These are phyloP conservation scores for Nicotiana paniculata DNA, from an alignment of 257 asterid species.

Conservation along the genomic window DNA sequence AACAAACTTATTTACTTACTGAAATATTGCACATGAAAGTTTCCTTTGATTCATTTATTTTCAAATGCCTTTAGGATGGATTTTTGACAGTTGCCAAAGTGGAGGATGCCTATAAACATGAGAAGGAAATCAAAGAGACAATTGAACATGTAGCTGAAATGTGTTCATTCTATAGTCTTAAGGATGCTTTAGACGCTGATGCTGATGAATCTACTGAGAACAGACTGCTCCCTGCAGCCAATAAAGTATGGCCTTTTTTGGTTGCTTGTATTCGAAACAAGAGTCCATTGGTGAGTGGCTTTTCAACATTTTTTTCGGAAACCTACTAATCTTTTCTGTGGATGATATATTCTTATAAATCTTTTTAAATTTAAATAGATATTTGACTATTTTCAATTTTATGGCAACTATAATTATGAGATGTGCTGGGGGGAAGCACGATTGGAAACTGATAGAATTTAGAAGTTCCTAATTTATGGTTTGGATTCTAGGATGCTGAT, in stretches of 20 bases:
- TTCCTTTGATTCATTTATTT: not conserved
- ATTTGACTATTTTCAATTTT: not conserved
- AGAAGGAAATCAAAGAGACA: constrained; percentile 60
- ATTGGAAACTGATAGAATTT: not conserved
- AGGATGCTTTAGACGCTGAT: constrained; percentile 55
- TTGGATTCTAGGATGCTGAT: not conserved
- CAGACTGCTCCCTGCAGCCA: constrained; percentile 88
- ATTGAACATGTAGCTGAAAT: constrained; percentile 41
- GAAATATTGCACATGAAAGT: not conserved
- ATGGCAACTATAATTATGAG: not conserved
- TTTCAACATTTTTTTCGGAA: not conserved
- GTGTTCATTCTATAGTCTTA: constrained; percentile 48
- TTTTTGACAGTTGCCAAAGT: constrained; percentile 60
- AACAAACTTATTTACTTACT: not conserved
- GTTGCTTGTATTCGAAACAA: constrained; percentile 70
- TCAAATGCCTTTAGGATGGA: constrained; percentile 48
- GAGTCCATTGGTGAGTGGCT: constrained; percentile 61
- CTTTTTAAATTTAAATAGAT: too few relatives aligned
- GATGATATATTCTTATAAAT: not conserved
- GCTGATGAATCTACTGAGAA: constrained; percentile 77
- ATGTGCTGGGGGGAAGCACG: not conserved
- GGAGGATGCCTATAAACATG: constrained; percentile 81
- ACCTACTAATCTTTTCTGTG: not conserved
- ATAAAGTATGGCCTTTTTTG: constrained; percentile 93
- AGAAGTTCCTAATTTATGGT: not conserved